Conservation (phyloP, 2,329 filamentous ascomycete genomes). For the Fusarium heterosporum region DNA sequence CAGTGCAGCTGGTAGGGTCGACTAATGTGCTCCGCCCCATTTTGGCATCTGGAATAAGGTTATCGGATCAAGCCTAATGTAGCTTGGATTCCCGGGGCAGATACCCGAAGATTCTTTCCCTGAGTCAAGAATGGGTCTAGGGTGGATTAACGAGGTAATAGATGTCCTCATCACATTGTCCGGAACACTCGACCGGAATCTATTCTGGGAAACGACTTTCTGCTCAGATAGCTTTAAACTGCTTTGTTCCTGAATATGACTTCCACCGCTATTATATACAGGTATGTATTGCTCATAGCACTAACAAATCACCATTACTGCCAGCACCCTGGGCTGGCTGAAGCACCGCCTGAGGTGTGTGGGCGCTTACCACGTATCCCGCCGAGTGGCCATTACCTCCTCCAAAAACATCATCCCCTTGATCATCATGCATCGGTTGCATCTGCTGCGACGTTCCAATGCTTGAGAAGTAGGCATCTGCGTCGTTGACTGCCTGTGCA, state of each 20-base stretch:
- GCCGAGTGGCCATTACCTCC: slow-evolving; percentile 65
- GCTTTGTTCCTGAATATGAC: slow-evolving; percentile 26
- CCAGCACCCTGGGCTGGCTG: slow-evolving; percentile 73
- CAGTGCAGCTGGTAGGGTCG: slow-evolving; percentile 2
- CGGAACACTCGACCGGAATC: background rate
- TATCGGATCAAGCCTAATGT: slow-evolving; percentile 36
- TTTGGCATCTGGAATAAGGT: slow-evolving; percentile 40
- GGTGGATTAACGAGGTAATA: slow-evolving; percentile 1
- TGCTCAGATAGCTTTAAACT: slow-evolving; percentile 6
- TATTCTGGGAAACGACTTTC: background rate
- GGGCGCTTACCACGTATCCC: slow-evolving; percentile 83
- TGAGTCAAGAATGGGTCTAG: slow-evolving; percentile 14
- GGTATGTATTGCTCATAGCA: slow-evolving; percentile 60
- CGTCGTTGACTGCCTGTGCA: slow-evolving; percentile 80
- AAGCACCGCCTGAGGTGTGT: slow-evolving; percentile 80
- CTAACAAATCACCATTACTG: slow-evolving; percentile 77
- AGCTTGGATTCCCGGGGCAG: slow-evolving; percentile 18
- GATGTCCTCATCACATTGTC: slow-evolving; percentile 1
- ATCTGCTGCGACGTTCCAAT: slow-evolving; percentile 78
- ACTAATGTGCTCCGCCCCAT: slow-evolving; percentile 28
- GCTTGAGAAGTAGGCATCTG: slow-evolving; percentile 89
- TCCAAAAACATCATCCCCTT: slow-evolving; percentile 71
- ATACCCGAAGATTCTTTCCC: slow-evolving; percentile 17
- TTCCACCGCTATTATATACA: slow-evolving; percentile 35
- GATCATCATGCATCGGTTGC: slow-evolving; percentile 75